phyloP scores from a whole-genome alignment of 768 basidiomycete species.

The Chlorophyllum brunneum region DNA sequence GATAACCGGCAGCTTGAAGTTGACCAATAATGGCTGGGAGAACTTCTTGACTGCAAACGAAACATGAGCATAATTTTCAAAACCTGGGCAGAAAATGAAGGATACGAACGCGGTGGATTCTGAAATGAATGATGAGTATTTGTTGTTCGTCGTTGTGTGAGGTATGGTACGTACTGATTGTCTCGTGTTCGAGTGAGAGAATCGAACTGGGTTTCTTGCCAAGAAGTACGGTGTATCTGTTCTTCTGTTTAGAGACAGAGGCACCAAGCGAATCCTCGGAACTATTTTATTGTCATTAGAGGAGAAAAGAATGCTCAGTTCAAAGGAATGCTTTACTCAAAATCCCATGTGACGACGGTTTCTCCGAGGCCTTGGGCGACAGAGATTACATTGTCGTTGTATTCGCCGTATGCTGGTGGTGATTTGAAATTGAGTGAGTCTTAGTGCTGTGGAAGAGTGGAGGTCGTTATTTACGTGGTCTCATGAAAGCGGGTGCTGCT shows the following conservation, averaged over 20 bases:
- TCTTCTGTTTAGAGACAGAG: constrained; percentile 22
- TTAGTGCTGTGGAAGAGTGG: not conserved
- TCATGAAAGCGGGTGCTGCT: constrained; percentile 31
- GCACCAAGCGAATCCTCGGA: constrained; percentile 35
- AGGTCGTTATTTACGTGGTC: constrained; percentile 27
- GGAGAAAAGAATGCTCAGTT: not conserved
- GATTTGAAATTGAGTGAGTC: not conserved
- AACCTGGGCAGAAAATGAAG: not conserved
- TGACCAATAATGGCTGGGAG: constrained; percentile 31
- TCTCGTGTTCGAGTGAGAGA: constrained; percentile 37
- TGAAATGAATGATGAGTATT: not conserved
- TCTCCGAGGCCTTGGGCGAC: constrained; percentile 22
- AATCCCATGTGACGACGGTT: constrained; percentile 28
- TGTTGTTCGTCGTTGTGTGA: not conserved
- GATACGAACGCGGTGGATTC: constrained; percentile 11
- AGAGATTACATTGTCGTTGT: constrained; percentile 28
- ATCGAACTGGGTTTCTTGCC: constrained; percentile 25
- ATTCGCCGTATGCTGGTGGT: constrained; percentile 31
- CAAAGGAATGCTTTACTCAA: constrained; percentile 23
- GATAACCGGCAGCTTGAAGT: constrained; percentile 34
- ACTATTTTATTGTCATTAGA: constrained; percentile 15
- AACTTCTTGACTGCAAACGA: constrained; percentile 22
- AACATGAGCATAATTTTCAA: not conserved
- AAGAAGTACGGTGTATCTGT: constrained; percentile 23
- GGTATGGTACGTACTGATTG: constrained; percentile 19